A percentile compares a stretch with the other conserved stretches of the same genome.
Conservation (phyloP, 495 filamentous ascomycete species). For the Penicillium paradoxum region DNA sequence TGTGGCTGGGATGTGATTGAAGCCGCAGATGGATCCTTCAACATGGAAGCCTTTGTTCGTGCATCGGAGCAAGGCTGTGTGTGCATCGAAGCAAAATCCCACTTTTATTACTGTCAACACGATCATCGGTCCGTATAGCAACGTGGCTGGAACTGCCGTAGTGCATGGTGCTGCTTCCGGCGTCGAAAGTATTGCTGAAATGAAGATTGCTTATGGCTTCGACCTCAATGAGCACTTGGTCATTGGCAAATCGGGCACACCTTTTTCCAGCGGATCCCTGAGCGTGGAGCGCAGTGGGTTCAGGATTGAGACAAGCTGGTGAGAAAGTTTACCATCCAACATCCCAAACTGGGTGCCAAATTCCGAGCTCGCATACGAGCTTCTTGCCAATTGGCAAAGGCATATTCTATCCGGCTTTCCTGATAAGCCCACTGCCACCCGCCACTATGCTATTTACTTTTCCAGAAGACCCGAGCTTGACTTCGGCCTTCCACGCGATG, state of each 20-base stretch:
- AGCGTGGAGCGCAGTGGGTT: constrained; percentile 36
- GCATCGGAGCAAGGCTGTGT: constrained; percentile 44
- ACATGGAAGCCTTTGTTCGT: constrained; percentile 46
- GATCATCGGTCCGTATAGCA: constrained; percentile 51
- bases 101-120: constrained; percentile 58
- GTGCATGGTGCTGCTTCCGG: constrained; percentile 52
- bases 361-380: constrained; percentile 42
- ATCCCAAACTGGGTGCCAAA: constrained; percentile 45
- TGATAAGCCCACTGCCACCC: constrained; percentile 43
- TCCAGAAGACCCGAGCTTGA: neutral
- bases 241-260: constrained; percentile 41
- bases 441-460: constrained; percentile 7
- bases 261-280: constrained; percentile 44
- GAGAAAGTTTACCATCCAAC: constrained; percentile 30
- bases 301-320: constrained; percentile 45
- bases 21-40: constrained; percentile 48
- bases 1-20: constrained; percentile 56
- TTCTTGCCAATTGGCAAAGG: constrained; percentile 41
- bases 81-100: constrained; percentile 43
- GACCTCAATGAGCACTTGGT: constrained; percentile 43
- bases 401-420: constrained; percentile 44
- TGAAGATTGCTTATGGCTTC: constrained; percentile 46
- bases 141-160: constrained; percentile 42
- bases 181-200: constrained; percentile 38
- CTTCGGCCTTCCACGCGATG: neutral